phyloP scores from a whole-genome alignment of 768 basidiomycete species.

The Pluteus cervinus region DNA sequence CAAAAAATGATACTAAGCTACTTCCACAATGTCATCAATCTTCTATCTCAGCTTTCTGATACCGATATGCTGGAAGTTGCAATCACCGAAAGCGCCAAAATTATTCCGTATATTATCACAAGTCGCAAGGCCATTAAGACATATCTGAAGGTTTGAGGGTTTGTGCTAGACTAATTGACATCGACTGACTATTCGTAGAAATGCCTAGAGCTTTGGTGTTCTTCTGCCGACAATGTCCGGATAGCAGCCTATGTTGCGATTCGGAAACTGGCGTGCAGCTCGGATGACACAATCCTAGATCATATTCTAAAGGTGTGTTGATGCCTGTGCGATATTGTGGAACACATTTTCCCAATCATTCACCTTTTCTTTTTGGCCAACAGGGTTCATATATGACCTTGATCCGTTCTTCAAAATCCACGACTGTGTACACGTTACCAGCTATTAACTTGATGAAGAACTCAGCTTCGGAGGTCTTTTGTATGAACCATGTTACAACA shows the following conservation, averaged over 20 bases:
- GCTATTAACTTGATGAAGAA: constrained; percentile 97
- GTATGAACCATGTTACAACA: constrained; percentile 60
- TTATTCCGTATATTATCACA: constrained; percentile 82
- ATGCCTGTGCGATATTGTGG: background rate
- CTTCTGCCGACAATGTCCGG: constrained; percentile 71
- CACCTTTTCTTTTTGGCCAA: background rate
- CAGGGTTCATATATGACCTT: constrained; percentile 88
- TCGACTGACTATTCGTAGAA: constrained; percentile 44
- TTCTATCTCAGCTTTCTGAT: constrained; percentile 73
- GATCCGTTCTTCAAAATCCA: constrained; percentile 78
- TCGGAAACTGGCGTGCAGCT: constrained; percentile 68
- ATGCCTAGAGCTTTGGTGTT: constrained; percentile 81
- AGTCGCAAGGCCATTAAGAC: constrained; percentile 80
- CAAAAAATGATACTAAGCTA: constrained; percentile 87
- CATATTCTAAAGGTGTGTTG: constrained; percentile 75
- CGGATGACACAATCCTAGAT: constrained; percentile 79
- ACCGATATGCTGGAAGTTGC: constrained; percentile 61
- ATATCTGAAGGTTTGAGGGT: constrained; percentile 73
- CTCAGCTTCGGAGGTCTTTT: constrained; percentile 89
- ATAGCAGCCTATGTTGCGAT: constrained; percentile 85
- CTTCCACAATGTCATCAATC: constrained; percentile 79
- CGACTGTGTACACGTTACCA: constrained; percentile 82
- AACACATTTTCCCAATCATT: background rate
- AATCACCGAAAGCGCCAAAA: constrained; percentile 78
- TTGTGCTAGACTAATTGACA: constrained; percentile 1